phyloP scores from a whole-genome alignment of 768 basidiomycete species.

The Hygrocybe punicea region DNA sequence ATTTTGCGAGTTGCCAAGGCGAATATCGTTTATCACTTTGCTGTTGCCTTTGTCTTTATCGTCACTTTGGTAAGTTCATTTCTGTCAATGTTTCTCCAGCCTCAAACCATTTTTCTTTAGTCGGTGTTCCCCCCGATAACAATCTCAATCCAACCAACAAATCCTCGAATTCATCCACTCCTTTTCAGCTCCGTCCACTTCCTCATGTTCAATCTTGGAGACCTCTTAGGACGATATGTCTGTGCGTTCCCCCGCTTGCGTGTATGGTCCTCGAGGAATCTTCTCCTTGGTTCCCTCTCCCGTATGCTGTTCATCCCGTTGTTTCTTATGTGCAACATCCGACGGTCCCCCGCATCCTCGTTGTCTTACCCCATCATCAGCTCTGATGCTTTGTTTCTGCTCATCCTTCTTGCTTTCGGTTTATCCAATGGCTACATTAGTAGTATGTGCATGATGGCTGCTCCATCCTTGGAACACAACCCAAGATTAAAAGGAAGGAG shows the following conservation, averaged over 20 bases:
- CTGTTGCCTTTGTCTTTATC: slow-evolving; percentile 71
- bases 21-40: slow-evolving; percentile 67
- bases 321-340: slow-evolving; percentile 86
- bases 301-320: slow-evolving; percentile 83
- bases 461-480: slow-evolving; percentile 78
- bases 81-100: slow-evolving; percentile 5
- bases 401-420: slow-evolving; percentile 71
- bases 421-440: slow-evolving; percentile 77
- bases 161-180: slow-evolving; percentile 67
- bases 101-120: slow-evolving; percentile 36
- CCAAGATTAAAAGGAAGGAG: slow-evolving; percentile 60
- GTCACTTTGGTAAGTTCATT: slow-evolving; percentile 65
- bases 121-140: slow-evolving; percentile 87
- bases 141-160: slow-evolving; percentile 65
- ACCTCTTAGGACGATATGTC: slow-evolving; percentile 64
- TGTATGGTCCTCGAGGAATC: slow-evolving; percentile 64
- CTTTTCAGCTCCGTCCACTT: slow-evolving; percentile 80
- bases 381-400: slow-evolving; percentile 75
- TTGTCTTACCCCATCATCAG: slow-evolving; percentile 53
- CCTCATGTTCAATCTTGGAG: slow-evolving; percentile 69
- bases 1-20: slow-evolving; percentile 55
- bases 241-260: slow-evolving; percentile 64
- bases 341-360: slow-evolving; percentile 38
- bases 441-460: slow-evolving; percentile 77
- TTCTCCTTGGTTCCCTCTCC: slow-evolving; percentile 60